Conservation (phyloP, 306 rosid genomes). For the Mimosa pudica region DNA sequence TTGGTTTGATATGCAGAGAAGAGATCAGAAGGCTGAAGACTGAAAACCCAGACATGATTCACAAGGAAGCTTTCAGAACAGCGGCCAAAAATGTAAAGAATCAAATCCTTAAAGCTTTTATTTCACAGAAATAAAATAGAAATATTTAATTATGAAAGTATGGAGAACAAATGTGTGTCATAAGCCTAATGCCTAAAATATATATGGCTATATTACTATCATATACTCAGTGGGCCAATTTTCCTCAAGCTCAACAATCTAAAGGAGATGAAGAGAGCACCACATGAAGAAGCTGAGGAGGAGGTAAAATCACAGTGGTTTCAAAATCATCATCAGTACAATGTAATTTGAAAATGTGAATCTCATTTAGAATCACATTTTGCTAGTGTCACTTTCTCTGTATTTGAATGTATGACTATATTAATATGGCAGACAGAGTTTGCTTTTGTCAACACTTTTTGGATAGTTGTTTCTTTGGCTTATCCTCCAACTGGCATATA, state of each 20-base stretch:
- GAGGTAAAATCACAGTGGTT: constrained; percentile 40
- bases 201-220: constrained; percentile 1
- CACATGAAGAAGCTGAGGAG: constrained; percentile 25
- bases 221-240: constrained; percentile 92
- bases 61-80: constrained; percentile 91
- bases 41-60: constrained; percentile 81
- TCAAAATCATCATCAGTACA: constrained; percentile 14
- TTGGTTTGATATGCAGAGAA: constrained; percentile 59
- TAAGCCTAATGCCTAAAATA: constrained; percentile 19
- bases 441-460: not conserved
- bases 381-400: not conserved
- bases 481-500: not conserved
- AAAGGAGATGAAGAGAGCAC: constrained; percentile 55
- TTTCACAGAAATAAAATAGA: not conserved
- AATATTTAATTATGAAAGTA: not conserved
- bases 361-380: not conserved
- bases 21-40: constrained; percentile 89
- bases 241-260: constrained; percentile 58
- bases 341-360: not conserved
- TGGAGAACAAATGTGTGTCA: not conserved
- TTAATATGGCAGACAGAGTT: not conserved
- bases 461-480: not conserved
- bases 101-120: not conserved
- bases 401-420: not conserved
- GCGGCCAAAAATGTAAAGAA: constrained; percentile 81